phyloP scores from a whole-genome alignment of 352 stramenopile genomes.

The Halophytophthora batemanensis region DNA sequence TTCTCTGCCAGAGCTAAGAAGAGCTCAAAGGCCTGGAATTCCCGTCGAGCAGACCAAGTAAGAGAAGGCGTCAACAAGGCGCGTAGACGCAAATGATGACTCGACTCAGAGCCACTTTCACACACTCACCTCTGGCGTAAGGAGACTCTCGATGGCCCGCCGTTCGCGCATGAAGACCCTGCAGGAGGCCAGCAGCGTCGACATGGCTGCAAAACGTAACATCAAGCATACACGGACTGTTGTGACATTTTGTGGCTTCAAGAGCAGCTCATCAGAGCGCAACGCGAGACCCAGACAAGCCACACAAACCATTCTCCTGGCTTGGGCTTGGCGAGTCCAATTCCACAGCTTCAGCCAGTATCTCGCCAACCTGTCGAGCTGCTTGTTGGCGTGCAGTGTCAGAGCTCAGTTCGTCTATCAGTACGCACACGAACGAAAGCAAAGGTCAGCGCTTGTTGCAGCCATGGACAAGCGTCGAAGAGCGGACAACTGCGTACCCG shows the following conservation, averaged over 20 bases:
- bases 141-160: conserved; percentile 49
- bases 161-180: conserved; percentile 71
- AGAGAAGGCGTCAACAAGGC: too few relatives aligned
- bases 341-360: conserved; percentile 8
- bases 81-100: too few relatives aligned
- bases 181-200: conserved; percentile 34
- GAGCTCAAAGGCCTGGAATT: conserved; percentile 28
- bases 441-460: too few relatives aligned
- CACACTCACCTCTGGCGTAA: conserved; percentile 37
- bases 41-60: neutral
- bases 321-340: conserved; percentile 6
- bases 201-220: neutral
- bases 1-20: conserved; percentile 31
- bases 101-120: too few relatives aligned
- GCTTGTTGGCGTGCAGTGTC: conserved; percentile 16
- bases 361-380: conserved; percentile 7
- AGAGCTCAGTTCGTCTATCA: conserved; percentile 16
- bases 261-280: too few relatives aligned
- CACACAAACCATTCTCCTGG: conserved; percentile 18
- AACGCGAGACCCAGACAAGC: neutral
- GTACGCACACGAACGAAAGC: too few relatives aligned
- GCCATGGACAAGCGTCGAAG: neutral
- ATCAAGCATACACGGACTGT: too few relatives aligned
- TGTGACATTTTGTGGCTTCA: neutral
- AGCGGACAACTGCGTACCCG: conserved; percentile 10